Evolutionary conservation across 371 early-diverging fungal genomes (phyloP).

Genomic region (Mucor mucedo): DNA sequence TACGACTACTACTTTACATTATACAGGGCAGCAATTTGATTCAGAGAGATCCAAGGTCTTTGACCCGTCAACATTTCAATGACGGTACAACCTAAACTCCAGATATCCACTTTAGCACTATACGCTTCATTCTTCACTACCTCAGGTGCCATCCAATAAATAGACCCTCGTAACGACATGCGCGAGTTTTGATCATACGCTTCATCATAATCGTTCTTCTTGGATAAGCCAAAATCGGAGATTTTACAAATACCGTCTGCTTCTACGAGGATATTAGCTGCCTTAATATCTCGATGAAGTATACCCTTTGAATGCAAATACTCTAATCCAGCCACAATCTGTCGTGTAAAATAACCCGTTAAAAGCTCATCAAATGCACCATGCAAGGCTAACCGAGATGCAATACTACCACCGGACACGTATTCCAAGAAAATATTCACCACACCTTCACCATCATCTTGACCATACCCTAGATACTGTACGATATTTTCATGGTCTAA

Average conservation of each 20-base stretch:
- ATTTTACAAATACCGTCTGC: conserved; percentile 92
- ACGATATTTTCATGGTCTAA: conserved; percentile 84
- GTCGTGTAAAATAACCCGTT: conserved; percentile 82
- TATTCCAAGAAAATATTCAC: conserved; percentile 94
- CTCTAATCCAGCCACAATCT: conserved; percentile 84
- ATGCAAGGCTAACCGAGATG: conserved; percentile 68
- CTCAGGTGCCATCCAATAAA: conserved; percentile 95
- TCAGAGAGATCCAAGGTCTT: conserved; percentile 80
- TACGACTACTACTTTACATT: conserved; percentile 45
- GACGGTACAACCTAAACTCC: conserved; percentile 86
- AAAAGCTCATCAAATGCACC: conserved; percentile 78
- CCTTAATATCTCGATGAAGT: conserved; percentile 95
- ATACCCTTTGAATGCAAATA: conserved; percentile 92
- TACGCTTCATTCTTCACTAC: conserved; percentile 81
- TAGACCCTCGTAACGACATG: conserved; percentile 69
- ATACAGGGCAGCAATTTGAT: conserved; percentile 75
- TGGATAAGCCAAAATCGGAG: conserved; percentile 97
- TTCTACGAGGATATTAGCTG: conserved; percentile 90
- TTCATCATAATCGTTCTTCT: conserved; percentile 67
- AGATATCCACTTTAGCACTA: conserved; percentile 79
- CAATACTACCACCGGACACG: conserved; percentile 84
- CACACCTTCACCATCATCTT: conserved; percentile 62
- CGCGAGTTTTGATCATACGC: conserved; percentile 59
- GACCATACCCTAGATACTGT: conserved; percentile 76
- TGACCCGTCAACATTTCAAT: conserved; percentile 93